Evolutionary conservation across 139 green algal species (phyloP).

Genomic region (Pleodorina starrii): DNA sequence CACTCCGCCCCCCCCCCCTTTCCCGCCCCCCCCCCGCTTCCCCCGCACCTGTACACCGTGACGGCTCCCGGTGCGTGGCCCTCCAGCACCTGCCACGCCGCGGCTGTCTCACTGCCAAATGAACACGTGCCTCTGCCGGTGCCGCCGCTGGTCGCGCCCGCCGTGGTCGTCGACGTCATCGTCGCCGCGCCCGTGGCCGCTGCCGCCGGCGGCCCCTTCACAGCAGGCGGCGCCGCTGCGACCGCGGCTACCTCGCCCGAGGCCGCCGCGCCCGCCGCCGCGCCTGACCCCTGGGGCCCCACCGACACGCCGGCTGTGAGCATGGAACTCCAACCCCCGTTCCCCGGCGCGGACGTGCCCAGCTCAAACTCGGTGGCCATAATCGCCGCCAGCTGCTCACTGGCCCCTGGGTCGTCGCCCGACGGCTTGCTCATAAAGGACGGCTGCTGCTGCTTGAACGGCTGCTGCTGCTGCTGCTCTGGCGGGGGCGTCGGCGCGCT

Average conservation of each 20-base stretch:
- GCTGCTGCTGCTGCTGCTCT: neutral
- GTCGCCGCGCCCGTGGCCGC: too few relatives aligned
- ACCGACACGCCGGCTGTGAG: too few relatives aligned
- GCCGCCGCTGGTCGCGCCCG: constrained; percentile 13
- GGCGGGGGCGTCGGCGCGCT: too few relatives aligned
- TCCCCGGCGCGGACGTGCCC: neutral
- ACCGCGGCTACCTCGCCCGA: neutral
- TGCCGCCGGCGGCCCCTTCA: neutral
- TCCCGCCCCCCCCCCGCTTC: too few relatives aligned
- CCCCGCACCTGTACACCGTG: constrained; percentile 31
- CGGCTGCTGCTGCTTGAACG: neutral
- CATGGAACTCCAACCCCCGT: too few relatives aligned
- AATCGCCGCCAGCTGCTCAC: neutral
- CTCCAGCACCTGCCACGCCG: neutral
- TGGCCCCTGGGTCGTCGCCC: neutral
- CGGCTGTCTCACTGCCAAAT: neutral
- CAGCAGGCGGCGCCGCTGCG: neutral
- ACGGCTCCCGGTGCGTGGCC: neutral
- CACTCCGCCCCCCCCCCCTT: too few relatives aligned
- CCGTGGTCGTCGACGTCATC: too few relatives aligned
- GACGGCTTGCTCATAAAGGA: neutral
- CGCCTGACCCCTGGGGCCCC: neutral
- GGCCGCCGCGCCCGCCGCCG: neutral
- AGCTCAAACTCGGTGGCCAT: neutral
- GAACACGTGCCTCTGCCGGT: neutral